These are phyloP conservation scores for Dictyostelium citrinum DNA, from an alignment of 78 protist genomes.

Conservation along the genomic window DNA sequence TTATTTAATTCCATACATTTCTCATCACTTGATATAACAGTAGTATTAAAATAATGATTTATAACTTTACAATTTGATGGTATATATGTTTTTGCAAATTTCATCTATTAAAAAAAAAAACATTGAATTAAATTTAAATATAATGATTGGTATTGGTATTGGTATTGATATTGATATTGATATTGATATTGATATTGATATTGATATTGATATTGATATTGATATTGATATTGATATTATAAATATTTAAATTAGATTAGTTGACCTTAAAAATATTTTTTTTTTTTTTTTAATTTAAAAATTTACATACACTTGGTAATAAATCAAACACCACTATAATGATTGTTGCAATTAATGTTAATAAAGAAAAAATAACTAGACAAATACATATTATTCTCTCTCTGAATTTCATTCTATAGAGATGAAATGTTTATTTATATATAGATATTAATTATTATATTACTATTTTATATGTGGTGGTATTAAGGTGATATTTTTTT, in stretches of 20 bases:
- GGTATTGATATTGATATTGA: no score
- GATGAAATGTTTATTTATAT: not conserved
- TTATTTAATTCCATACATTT: not conserved
- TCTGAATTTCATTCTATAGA: not conserved
- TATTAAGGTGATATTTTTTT: no score
- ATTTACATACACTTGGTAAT: constrained; percentile 57
- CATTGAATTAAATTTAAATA: no score
- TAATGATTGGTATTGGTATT: no score
- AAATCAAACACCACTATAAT: constrained; percentile 6
- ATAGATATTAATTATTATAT: not conserved
- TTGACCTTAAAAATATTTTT: not conserved
- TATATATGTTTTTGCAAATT: constrained; percentile 34
- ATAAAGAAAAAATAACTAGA: not conserved
- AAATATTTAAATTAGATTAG: not conserved
- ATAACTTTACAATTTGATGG: not conserved
- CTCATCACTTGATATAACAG: not conserved
- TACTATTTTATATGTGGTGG: not conserved
- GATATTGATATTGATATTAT: no score
- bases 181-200: no score
- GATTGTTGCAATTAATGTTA: not conserved
- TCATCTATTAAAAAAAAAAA: no score
- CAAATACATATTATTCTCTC: not conserved
- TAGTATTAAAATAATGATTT: not conserved
- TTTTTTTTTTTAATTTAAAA: no score
- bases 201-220: no score